Evolutionary conservation across 768 basidiomycete genomes (phyloP).

Genomic region (Pisolithus tinctorius): DNA sequence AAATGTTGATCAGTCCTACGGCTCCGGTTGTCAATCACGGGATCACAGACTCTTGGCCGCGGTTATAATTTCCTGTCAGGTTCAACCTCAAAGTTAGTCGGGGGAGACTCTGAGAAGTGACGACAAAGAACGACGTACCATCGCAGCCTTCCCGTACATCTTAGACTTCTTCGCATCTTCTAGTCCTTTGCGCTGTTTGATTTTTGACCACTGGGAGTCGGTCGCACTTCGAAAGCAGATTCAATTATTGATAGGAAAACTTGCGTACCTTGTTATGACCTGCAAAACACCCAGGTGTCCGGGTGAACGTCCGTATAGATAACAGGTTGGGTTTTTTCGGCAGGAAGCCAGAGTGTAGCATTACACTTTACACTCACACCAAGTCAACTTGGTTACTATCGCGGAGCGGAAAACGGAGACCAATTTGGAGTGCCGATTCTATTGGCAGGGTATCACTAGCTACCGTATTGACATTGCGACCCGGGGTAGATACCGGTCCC

Average conservation of each 20-base stretch:
- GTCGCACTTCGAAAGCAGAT: conserved; percentile 1
- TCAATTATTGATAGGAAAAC: not conserved
- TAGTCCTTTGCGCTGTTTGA: conserved; percentile 63
- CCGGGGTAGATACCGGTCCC: no score
- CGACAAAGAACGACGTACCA: conserved; percentile 33
- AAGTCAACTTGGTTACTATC: no score
- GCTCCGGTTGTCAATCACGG: not conserved
- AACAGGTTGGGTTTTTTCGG: conserved; percentile 1
- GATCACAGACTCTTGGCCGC: conserved; percentile 50
- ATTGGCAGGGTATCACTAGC: no score
- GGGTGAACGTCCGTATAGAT: conserved; percentile 19
- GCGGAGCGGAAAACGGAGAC: no score
- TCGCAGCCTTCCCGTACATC: conserved; percentile 47
- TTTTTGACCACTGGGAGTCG: conserved; percentile 61
- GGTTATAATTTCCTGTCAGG: conserved; percentile 48
- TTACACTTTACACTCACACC: not conserved
- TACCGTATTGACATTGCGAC: no score
- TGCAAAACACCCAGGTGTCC: conserved; percentile 19
- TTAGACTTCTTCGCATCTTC: conserved; percentile 55
- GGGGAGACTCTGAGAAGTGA: not conserved
- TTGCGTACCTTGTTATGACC: conserved; percentile 36
- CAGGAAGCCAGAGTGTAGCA: conserved; percentile 3
- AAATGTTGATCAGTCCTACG: not conserved
- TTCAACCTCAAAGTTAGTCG: not conserved
- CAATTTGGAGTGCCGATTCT: no score